These are phyloP conservation scores for Tetradesmus obliquus DNA, from an alignment of 139 green algal genomes.

Conservation along the genomic window DNA sequence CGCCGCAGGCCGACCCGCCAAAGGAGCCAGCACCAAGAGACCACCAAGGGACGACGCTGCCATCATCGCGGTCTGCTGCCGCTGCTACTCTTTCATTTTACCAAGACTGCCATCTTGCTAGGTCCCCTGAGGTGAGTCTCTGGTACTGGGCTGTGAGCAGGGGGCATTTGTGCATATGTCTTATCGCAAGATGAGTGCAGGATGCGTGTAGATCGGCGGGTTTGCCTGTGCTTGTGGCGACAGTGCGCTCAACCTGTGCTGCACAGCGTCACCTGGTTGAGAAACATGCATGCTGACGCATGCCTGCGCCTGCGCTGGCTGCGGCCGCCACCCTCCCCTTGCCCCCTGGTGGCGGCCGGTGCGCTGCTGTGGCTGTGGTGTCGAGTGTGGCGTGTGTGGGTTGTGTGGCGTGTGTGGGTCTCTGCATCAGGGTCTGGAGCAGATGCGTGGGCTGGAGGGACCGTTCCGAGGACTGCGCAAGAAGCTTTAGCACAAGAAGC, in stretches of 20 bases:
- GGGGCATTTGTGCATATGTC: not conserved
- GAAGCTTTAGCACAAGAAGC: not conserved
- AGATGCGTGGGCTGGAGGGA: not conserved
- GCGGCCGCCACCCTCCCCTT: constrained; percentile 8
- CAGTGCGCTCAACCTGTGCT: not conserved
- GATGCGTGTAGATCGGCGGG: not conserved
- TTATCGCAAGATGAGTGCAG: not conserved
- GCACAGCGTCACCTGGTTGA: not conserved
- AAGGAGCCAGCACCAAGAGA: not conserved
- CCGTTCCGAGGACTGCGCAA: not conserved
- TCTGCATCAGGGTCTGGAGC: not conserved
- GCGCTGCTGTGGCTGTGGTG: not conserved
- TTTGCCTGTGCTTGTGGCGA: not conserved
- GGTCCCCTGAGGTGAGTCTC: not conserved
- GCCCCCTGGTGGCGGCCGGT: constrained; percentile 13
- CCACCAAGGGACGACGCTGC: not conserved
- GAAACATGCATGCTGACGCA: not conserved
- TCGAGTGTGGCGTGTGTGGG: not conserved
- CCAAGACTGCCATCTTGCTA: not conserved
- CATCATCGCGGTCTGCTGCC: not conserved
- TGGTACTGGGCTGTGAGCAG: not conserved
- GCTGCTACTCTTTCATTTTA: not conserved
- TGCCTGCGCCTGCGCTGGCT: not conserved
- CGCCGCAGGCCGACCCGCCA: not conserved
- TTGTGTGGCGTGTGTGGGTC: not conserved